A percentile compares a stretch with the other conserved stretches of the same genome.
These are phyloP conservation scores for Fusarium subtropicale DNA, from an alignment of 2,329 filamentous ascomycete species.

Conservation along the genomic window DNA sequence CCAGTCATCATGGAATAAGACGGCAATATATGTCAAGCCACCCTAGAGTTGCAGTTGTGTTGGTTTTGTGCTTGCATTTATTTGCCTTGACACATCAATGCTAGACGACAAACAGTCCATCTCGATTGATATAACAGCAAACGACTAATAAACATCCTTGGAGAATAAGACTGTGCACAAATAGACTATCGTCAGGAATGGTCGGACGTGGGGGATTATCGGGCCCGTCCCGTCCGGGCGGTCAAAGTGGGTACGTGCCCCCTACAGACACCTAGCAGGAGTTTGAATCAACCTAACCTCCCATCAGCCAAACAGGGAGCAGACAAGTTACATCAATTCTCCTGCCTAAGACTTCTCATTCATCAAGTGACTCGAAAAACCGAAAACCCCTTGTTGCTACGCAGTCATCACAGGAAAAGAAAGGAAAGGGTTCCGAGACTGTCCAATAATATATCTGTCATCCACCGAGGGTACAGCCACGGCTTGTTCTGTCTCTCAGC, in stretches of 20 bases:
- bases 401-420: slow-evolving; percentile 5
- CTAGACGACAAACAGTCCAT: not conserved
- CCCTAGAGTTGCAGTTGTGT: not conserved
- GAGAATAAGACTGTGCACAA: not conserved
- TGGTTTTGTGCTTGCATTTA: not conserved
- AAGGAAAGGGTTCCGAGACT: not conserved
- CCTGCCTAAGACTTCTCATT: not conserved
- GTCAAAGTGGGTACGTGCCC: slow-evolving; percentile 21
- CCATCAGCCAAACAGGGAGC: slow-evolving; percentile 35
- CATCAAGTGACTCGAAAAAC: slow-evolving; percentile 35
- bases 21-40: not conserved
- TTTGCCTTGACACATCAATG: not conserved
- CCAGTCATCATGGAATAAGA: not conserved
- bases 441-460: not conserved
- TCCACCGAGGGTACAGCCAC: slow-evolving; percentile 5
- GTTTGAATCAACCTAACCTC: slow-evolving; percentile 19
- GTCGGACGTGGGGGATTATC: slow-evolving; percentile 15
- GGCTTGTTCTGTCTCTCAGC: slow-evolving; percentile 1
- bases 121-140: not conserved
- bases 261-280: slow-evolving; percentile 1
- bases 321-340: slow-evolving; percentile 6
- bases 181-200: not conserved
- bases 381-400: slow-evolving; percentile 21
- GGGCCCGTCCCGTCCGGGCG: slow-evolving; percentile 1
- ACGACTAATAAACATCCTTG: not conserved